Evolutionary conservation across 768 basidiomycete species (phyloP), one percentile per base, ranked within the genome.

Genomic region (Cystobasidium onofrii): DNA sequence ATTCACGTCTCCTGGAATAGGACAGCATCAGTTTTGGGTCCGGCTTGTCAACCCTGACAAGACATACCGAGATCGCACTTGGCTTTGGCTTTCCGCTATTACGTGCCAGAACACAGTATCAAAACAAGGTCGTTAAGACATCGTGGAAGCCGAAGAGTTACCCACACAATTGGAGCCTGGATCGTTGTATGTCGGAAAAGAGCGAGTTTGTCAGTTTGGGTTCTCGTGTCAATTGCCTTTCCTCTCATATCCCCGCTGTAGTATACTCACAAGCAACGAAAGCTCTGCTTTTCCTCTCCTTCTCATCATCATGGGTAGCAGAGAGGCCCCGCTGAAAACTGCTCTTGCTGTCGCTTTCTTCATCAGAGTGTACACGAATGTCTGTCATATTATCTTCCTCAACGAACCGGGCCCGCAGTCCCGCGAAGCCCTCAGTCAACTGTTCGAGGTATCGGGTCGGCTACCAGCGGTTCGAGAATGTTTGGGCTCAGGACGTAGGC

Each of bases 51-150:
- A 50, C 9, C 46, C 23, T 25, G 57, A 60, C 57, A 60, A 27
- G 57, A 60, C 57, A 4, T 60, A 60, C 57, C 57, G 25, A 60
- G 57, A 60, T 60, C 57, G 33, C 57, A 60, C 20, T 60, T 60
- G 57, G 57, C 57, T 60, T 60, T 60, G 20, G 57, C 57, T 13
- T 34, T 27, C 12, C 57, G 57, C 57, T 60, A 23, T 27, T 6
- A 34, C 7, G n/a, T n/a, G 6, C n/a, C 20, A 60, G 27, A 29
- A 60, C 2, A 29, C 12, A 60, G 23, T 4, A 29, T 60, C 57
- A 34, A 23, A 12, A 23, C 6, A 29, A 4, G 46, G 46, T 50
- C 46, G 10, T 50, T 20, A 20, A 6, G 39, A 6, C 6, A 15
- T 39, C 39, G 15, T 15, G 39, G 6, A 15, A 39, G 15, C 6